Base-by-base conservation (phyloP, 768 basidiomycete species). In the Mrakia hoshinonis region DNA sequence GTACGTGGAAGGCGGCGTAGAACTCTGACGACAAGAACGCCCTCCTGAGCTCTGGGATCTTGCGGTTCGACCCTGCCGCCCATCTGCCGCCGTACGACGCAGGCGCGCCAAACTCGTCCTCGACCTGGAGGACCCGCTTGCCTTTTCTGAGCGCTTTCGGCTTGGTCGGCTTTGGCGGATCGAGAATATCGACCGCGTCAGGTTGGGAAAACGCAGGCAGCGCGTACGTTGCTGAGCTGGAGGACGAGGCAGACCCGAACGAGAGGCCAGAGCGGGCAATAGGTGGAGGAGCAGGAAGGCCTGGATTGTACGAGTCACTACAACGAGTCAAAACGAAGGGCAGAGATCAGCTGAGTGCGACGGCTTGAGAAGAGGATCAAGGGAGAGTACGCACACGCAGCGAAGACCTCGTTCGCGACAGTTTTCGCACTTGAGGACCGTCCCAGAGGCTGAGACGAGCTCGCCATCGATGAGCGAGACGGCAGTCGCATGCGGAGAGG, bases 11-110 rank as follows among this genome's bases (percentile, higher is more conserved):
- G 81, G 88, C 86, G 39, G 83, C 82, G 83, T 91, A 96, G 81
- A 95, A 97, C 0, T 87, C 83, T 10, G 91, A 92, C 39, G 82
- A 81, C 78, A 96, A 91, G 79, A 97, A 95, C 66, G 89, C 86
- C 9, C 83, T 82, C 60, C 86, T 85, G 62, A 95, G 85, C 36
- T 83, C 84, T 2, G 92, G 90, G 54, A 20, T 64, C 62, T 20
- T 68, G 15, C 29, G 69, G 67, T 12, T 68, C 70, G 58, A 43
- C 46, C 36, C 39, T 51, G 29, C n/a, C 39, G 69, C 22, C 18
- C 22, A 12, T 11, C 36, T 68, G 39, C 72, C 73, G 29, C 74
- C 74, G 9, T 70, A 52, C 58, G 74, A 76, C 18, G 75, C 76
- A 43, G 43, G 43, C 43, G 43, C 6, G 43, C 76, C 77, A n/a